Percentiles rank a stretch among this genome's conserved stretches.
Evolutionary conservation across 2,329 filamentous ascomycete genomes (phyloP).

Genomic region (Cryphonectria japonica): DNA sequence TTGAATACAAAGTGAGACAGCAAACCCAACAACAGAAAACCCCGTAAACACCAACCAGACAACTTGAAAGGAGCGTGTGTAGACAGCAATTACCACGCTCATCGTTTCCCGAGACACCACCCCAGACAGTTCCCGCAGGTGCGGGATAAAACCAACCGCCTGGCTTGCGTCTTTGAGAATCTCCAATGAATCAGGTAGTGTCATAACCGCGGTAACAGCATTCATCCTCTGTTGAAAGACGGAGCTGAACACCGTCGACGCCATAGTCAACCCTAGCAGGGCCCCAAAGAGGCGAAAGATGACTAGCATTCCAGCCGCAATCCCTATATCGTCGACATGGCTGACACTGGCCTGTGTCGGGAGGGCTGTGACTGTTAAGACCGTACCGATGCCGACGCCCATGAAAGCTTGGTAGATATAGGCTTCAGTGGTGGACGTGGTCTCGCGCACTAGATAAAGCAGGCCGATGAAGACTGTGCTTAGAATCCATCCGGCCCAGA

Average conservation of each 20-base stretch:
- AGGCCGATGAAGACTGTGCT: neutral
- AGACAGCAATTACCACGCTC: neutral
- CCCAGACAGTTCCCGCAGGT: neutral
- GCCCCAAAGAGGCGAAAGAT: neutral
- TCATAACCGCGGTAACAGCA: neutral
- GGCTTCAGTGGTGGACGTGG: neutral
- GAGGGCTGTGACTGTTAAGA: neutral
- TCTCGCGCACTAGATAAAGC: neutral
- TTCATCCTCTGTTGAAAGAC: neutral
- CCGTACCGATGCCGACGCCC: neutral
- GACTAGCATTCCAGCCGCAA: neutral
- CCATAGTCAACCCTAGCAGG: neutral
- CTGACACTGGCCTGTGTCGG: neutral
- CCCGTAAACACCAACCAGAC: neutral
- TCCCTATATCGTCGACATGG: neutral
- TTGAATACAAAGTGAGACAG: neutral
- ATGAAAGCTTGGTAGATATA: neutral
- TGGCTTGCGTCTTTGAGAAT: neutral
- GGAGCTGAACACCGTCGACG: neutral
- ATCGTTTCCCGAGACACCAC: neutral
- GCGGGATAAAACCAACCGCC: neutral
- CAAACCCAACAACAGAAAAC: neutral
- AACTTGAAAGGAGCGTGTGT: neutral
- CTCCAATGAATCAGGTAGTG: neutral
- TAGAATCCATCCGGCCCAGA: neutral